Conservation (phyloP, 495 filamentous ascomycete species). For the Aspergillus hancockii region DNA sequence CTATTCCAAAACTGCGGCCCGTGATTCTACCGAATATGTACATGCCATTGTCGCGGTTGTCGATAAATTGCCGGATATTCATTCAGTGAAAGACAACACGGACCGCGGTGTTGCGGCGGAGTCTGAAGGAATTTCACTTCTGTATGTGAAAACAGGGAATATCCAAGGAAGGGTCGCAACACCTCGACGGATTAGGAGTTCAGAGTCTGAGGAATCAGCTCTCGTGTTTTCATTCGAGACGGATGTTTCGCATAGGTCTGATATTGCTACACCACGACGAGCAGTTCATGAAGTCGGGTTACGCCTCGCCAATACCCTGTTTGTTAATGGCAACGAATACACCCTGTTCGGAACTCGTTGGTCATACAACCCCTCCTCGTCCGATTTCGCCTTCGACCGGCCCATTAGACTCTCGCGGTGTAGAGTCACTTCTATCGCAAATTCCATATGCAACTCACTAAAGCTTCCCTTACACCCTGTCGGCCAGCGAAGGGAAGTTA, state of each 20-base stretch:
- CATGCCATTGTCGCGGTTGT: slow-evolving; percentile 39
- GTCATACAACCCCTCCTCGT: slow-evolving; percentile 31
- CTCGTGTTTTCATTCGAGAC: slow-evolving; percentile 32
- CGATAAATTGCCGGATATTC: slow-evolving; percentile 34
- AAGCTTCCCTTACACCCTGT: slow-evolving; percentile 62
- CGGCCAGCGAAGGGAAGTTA: slow-evolving; percentile 62
- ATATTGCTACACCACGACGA: not conserved
- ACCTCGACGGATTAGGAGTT: slow-evolving; percentile 33
- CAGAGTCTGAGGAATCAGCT: slow-evolving; percentile 34
- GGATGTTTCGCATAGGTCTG: not conserved
- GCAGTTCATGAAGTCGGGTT: slow-evolving; percentile 42
- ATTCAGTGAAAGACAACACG: slow-evolving; percentile 2
- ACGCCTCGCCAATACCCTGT: slow-evolving; percentile 77
- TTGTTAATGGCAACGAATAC: slow-evolving; percentile 65
- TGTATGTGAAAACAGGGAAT: slow-evolving; percentile 26
- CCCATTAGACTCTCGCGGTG: slow-evolving; percentile 36
- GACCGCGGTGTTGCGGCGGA: slow-evolving; percentile 10
- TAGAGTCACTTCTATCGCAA: slow-evolving; percentile 23
- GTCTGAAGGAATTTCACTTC: slow-evolving; percentile 37
- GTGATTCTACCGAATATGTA: slow-evolving; percentile 12
- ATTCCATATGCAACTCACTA: slow-evolving; percentile 25
- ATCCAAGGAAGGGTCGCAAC: slow-evolving; percentile 36
- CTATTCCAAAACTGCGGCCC: slow-evolving; percentile 11
- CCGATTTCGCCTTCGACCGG: slow-evolving; percentile 26
- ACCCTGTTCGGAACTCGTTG: slow-evolving; percentile 63